A percentile compares a stretch with the other conserved stretches of the same genome.
Conservation (phyloP, 306 rosid species). For the Cicer arietinum region DNA sequence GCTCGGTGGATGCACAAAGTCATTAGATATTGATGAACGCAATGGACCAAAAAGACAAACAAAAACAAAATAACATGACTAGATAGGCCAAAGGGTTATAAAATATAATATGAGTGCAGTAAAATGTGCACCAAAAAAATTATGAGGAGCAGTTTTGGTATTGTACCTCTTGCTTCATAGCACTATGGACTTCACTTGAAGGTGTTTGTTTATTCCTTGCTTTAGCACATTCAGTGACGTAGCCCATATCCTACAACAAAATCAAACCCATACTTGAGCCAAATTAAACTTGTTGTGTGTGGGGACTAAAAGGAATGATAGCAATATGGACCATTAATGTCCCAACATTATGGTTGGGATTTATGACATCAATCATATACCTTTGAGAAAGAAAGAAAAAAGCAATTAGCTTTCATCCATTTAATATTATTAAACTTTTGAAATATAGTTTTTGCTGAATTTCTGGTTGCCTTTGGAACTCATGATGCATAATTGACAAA, state of each 20-base stretch:
- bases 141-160: slow-evolving; percentile 31
- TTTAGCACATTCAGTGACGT: slow-evolving; percentile 54
- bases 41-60: neutral
- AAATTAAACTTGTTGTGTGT: slow-evolving; percentile 30
- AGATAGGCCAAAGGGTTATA: slow-evolving; percentile 25
- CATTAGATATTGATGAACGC: slow-evolving; percentile 27
- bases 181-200: slow-evolving; percentile 59
- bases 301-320: slow-evolving; percentile 40
- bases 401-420: slow-evolving; percentile 32
- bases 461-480: slow-evolving; percentile 23
- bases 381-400: neutral
- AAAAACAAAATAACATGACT: slow-evolving; percentile 2
- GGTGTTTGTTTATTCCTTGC: slow-evolving; percentile 59
- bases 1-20: neutral
- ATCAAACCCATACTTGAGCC: slow-evolving; percentile 48
- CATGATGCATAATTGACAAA: neutral
- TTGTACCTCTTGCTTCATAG: slow-evolving; percentile 86
- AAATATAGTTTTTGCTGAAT: neutral
- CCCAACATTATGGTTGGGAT: slow-evolving; percentile 38
- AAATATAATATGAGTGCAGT: slow-evolving; percentile 12
- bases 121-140: slow-evolving; percentile 26
- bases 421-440: neutral
- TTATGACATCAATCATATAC: slow-evolving; percentile 20
- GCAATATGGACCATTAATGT: slow-evolving; percentile 39
- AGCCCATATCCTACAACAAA: slow-evolving; percentile 65